Evolutionary conservation across 352 stramenopile species (phyloP).

Genomic region (Phytophthora vignae): DNA sequence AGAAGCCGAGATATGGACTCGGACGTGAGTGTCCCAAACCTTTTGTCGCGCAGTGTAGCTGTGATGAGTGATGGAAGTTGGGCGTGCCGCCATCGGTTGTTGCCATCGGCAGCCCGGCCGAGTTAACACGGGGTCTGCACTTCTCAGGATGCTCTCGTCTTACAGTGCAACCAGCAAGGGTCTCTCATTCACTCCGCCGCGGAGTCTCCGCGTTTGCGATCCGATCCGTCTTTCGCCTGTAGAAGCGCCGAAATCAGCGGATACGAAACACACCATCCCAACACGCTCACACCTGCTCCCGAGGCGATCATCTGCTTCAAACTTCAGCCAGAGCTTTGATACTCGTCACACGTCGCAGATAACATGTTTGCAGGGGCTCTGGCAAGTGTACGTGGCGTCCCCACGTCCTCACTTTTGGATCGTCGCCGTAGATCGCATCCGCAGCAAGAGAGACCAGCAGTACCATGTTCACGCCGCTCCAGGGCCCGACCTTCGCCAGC

Average conservation of each 20-base stretch:
- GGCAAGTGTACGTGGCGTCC: not conserved
- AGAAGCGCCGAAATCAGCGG: too few species aligned
- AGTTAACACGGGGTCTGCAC: not conserved
- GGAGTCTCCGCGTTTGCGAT: too few species aligned
- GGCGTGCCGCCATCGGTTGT: not conserved
- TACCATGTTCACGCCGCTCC: conserved; percentile 30
- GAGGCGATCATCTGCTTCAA: conserved; percentile 1
- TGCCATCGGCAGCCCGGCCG: too few species aligned
- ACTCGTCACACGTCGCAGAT: conserved; percentile 2
- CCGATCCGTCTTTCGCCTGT: too few species aligned
- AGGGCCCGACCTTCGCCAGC: conserved; percentile 21
- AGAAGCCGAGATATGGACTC: too few species aligned
- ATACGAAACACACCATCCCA: too few species aligned
- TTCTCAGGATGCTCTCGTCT: not conserved
- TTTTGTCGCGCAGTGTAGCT: too few species aligned
- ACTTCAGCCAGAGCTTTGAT: not conserved
- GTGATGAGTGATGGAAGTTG: conserved; percentile 3
- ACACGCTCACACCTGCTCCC: too few species aligned
- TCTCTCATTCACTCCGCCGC: too few species aligned
- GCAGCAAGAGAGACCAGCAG: not conserved
- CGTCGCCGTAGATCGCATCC: not conserved
- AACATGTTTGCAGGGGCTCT: not conserved
- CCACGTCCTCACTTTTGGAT: not conserved
- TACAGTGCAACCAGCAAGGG: not conserved
- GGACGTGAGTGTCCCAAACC: too few species aligned